Conservation (phyloP, 1,284 basidiomycete genomes). For the Apiotrichum montevideense region DNA sequence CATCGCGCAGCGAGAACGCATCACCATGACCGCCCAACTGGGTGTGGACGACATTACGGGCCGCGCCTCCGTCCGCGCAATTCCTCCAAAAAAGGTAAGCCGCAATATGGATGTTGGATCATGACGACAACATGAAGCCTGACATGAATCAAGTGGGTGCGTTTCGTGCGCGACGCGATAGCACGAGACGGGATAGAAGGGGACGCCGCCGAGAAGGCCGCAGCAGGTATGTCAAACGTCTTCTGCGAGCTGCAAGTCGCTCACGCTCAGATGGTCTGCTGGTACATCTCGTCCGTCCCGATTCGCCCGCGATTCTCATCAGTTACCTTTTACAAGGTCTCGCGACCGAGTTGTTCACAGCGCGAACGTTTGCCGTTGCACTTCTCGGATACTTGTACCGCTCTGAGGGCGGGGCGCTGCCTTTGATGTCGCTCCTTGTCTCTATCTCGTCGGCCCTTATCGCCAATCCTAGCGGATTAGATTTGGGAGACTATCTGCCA, state of each 20-base stretch:
- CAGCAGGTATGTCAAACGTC: constrained; percentile 11
- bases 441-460: constrained; percentile 23
- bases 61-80: constrained; percentile 12
- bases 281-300: constrained; percentile 17
- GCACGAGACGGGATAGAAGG: background rate
- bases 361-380: constrained; percentile 22
- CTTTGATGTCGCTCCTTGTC: constrained; percentile 10
- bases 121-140: too few relatives aligned
- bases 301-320: constrained; percentile 27
- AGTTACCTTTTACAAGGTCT: constrained; percentile 31
- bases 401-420: constrained; percentile 5
- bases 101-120: too few relatives aligned
- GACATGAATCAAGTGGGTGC: constrained; percentile 8
- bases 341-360: constrained; percentile 12
- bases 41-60: constrained; percentile 11
- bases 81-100: constrained; percentile 11
- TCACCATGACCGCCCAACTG: constrained; percentile 5
- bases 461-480: constrained; percentile 19
- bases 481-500: constrained; percentile 5
- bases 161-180: constrained; percentile 1
- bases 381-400: constrained; percentile 22
- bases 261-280: constrained; percentile 25
- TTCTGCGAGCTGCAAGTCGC: background rate
- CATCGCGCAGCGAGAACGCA: too few relatives aligned
- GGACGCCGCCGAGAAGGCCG: constrained; percentile 6